Conservation (phyloP, 345 rosid species). For the Cardamine chenopodiifolia region DNA sequence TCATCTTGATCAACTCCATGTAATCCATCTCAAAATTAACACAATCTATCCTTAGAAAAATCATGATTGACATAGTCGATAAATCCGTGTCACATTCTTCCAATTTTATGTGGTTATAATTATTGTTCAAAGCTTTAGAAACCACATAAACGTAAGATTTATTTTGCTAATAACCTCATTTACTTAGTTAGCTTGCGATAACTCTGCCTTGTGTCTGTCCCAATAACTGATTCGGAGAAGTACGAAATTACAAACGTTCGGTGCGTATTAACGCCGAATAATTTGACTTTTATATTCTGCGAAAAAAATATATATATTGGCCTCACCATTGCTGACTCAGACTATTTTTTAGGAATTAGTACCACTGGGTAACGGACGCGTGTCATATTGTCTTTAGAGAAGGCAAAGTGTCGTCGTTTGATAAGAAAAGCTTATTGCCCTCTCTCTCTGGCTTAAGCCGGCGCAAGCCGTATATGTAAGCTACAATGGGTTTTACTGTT, state of each 20-base stretch:
- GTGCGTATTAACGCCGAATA: slow-evolving; percentile 1
- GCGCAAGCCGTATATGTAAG: slow-evolving; percentile 31
- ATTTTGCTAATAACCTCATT: too few species aligned
- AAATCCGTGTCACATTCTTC: too few species aligned
- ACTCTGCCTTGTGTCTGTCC: not conserved
- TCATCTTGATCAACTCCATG: too few species aligned
- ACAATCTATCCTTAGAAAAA: too few species aligned
- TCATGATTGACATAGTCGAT: too few species aligned
- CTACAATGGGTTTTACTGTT: not conserved
- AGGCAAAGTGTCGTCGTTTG: slow-evolving; percentile 22
- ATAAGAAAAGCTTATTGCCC: not conserved
- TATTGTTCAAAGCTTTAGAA: too few species aligned
- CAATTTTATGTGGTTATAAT: too few species aligned
- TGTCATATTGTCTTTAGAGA: not conserved
- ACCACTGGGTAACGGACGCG: not conserved
- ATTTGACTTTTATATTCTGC: slow-evolving; percentile 5
- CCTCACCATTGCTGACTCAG: slow-evolving; percentile 10
- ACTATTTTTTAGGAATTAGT: not conserved
- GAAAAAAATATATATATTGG: not conserved
- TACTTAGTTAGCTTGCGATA: too few species aligned
- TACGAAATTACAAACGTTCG: not conserved
- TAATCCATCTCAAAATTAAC: too few species aligned
- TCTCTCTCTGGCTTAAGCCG: slow-evolving; percentile 13
- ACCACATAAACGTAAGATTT: too few species aligned
- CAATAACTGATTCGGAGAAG: not conserved